Base-by-base conservation (phyloP, 148 eudicot species). In the Oxyria digyna region DNA sequence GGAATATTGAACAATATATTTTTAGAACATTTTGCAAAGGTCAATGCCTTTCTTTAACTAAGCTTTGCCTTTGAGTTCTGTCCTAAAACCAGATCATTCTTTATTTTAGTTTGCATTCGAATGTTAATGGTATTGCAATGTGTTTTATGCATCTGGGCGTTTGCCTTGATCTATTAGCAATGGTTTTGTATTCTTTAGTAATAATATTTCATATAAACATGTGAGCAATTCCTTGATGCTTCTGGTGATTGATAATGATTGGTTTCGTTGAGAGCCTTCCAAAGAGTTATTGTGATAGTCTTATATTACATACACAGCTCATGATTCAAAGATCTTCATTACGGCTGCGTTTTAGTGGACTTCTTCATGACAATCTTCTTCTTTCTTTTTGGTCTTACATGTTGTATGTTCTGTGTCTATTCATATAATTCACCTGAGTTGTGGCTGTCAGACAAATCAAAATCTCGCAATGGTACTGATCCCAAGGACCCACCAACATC, bases 401-500 rank as follows among this genome's bases (percentile, higher is more conserved):
- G 48, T 13, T 43, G n/a, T 43, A 43, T 43, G 8, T 43, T 8
- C 59, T 23, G 14, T 52, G 27, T 52, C 31, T 52, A 52, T 52
- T 29, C 62, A 52, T 24, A 24, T 52, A 23, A 52, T 52, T 23
- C 14, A 52, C 62, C 62, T 10, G 31, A 10, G 9, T 52, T 52
- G 29, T 52, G 27, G 2, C 23, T 20, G 8, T 35, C 42, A 63
- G 67, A 63, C 42, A 63, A 63, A 63, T 63, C 67, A 63, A 35
- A 31, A 41, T 31, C 41, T 63, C 67, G 67, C 40, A 63, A 63
- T 63, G 67, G 67, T 7, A 6, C 67, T 31, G 67, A 63, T 63
- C 21, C 62, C 62, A 83, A 83, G 75, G 85, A 85, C 63, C 62
- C 75, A 42, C 37, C 70, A 21, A 57, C 70, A 70, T 79, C 76